Percentiles rank a stretch among this genome's conserved stretches.
These are phyloP conservation scores for Talaromyces proteolyticus DNA, from an alignment of 495 filamentous ascomycete species.

Conservation along the genomic window DNA sequence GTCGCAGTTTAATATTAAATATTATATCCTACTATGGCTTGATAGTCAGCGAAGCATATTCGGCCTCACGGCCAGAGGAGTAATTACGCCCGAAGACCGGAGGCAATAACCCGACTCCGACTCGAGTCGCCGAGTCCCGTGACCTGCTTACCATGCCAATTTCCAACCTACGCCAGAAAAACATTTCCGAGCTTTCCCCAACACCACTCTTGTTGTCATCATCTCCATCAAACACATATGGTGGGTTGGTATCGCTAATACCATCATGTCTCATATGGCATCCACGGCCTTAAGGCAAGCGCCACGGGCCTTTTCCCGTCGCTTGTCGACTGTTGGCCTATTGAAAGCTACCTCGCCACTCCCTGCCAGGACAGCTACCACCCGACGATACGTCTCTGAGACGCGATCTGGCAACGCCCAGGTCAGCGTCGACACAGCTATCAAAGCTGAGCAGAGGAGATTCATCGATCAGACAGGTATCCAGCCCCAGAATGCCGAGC, in stretches of 20 bases:
- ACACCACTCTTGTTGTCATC: not conserved
- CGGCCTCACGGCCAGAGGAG: no score
- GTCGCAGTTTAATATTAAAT: no score
- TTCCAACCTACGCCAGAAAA: not conserved
- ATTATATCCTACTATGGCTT: no score
- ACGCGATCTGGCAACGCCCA: conserved; percentile 74
- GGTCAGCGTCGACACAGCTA: conserved; percentile 74
- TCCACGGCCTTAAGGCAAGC: conserved; percentile 72
- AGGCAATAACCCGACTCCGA: no score
- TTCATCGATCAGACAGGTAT: conserved; percentile 69
- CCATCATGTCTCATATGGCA: conserved; percentile 63
- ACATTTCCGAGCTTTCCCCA: not conserved
- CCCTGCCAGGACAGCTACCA: conserved; percentile 16
- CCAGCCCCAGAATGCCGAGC: conserved; percentile 41
- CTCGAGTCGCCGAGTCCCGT: not conserved
- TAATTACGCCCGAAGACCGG: no score
- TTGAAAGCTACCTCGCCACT: conserved; percentile 33
- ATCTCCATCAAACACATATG: not conserved
- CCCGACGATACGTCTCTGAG: conserved; percentile 76
- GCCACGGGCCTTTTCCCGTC: conserved; percentile 60
- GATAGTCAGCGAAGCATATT: no score
- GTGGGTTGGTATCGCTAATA: not conserved
- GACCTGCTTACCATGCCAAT: not conserved
- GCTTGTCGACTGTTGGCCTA: conserved; percentile 38
- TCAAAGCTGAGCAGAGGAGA: conserved; percentile 75